Percentiles rank a stretch among this genome's conserved stretches.
phyloP scores from a whole-genome alignment of 805 yeast species.

The Grigorovia yakushimaensis region DNA sequence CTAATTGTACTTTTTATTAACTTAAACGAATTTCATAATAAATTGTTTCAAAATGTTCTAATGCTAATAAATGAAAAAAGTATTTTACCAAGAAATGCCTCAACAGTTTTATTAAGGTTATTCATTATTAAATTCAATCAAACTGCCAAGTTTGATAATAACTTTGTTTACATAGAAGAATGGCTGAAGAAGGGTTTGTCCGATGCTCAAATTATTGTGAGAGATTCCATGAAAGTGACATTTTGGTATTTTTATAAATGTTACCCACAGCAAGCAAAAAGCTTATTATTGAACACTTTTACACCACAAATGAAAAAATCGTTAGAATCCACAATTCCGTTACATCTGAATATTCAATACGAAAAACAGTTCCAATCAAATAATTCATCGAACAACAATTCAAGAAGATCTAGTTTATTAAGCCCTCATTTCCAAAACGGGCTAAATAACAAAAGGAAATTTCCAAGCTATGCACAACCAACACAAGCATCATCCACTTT shows the following conservation, averaged over 20 bases:
- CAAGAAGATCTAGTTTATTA: constrained; percentile 32
- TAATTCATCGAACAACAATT: constrained; percentile 30
- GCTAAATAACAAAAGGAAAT: constrained; percentile 11
- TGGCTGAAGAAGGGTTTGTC: constrained; percentile 50
- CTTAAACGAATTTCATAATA: constrained; percentile 39
- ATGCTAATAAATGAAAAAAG: constrained; percentile 58
- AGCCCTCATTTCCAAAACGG: constrained; percentile 6
- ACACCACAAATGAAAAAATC: constrained; percentile 38
- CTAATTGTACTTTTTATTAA: constrained; percentile 44
- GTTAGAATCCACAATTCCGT: constrained; percentile 50
- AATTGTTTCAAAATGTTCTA: constrained; percentile 41
- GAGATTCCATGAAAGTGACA: constrained; percentile 63
- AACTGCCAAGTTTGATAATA: constrained; percentile 29
- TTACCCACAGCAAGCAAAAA: constrained; percentile 45
- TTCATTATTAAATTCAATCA: constrained; percentile 42
- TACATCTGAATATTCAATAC: constrained; percentile 19
- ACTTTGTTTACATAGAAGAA: constrained; percentile 32
- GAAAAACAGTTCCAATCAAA: constrained; percentile 7
- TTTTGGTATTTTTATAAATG: constrained; percentile 59
- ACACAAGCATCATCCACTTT: constrained; percentile 14
- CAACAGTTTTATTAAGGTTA: constrained; percentile 63
- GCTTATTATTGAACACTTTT: constrained; percentile 24
- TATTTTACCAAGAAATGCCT: constrained; percentile 56
- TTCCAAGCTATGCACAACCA: constrained; percentile 27
- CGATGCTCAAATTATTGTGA: constrained; percentile 73